These are phyloP conservation scores for Obba rivulosa DNA, from an alignment of 768 basidiomycete genomes.

Conservation along the genomic window DNA sequence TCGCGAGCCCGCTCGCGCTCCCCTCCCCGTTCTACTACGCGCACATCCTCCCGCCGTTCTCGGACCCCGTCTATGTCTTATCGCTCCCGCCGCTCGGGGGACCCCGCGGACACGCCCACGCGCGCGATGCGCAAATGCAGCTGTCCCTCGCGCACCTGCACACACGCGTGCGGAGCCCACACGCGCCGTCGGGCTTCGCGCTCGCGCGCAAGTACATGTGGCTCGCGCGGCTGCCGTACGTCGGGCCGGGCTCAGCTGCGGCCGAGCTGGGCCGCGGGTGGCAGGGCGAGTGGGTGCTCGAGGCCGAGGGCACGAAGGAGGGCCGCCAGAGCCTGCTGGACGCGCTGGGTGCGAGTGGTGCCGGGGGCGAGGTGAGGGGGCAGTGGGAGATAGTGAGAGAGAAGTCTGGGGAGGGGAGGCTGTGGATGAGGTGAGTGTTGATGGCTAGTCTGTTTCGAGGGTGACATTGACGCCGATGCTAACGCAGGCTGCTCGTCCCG, in stretches of 20 bases:
- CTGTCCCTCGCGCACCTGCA: conserved; percentile 42
- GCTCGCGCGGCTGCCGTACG: conserved; percentile 48
- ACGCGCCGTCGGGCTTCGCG: conserved; percentile 54
- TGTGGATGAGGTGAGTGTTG: conserved; percentile 57
- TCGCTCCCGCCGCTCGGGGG: conserved; percentile 21
- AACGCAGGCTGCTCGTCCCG: conserved; percentile 11
- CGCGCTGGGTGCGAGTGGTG: conserved; percentile 38
- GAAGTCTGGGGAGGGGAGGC: conserved; percentile 49
- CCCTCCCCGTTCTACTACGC: conserved; percentile 75
- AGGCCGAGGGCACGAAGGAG: conserved; percentile 71
- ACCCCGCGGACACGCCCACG: conserved; percentile 14
- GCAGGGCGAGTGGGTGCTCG: conserved; percentile 76
- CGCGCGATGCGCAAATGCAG: conserved; percentile 32
- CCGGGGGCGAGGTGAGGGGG: conserved; percentile 19
- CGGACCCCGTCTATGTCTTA: conserved; percentile 25
- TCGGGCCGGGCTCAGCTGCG: conserved; percentile 19
- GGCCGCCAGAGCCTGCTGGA: conserved; percentile 53
- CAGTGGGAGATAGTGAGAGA: conserved; percentile 58
- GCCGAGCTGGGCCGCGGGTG: conserved; percentile 58
- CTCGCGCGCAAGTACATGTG: conserved; percentile 60
- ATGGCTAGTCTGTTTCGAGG: too few relatives aligned
- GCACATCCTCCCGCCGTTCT: conserved; percentile 47
- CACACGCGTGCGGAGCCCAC: conserved; percentile 51
- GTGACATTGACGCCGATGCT: too few relatives aligned
- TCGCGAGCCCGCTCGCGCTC: conserved; percentile 53